Conservation (phyloP, 2,329 filamentous ascomycete species). For the Arthrobotrys sinensis region DNA sequence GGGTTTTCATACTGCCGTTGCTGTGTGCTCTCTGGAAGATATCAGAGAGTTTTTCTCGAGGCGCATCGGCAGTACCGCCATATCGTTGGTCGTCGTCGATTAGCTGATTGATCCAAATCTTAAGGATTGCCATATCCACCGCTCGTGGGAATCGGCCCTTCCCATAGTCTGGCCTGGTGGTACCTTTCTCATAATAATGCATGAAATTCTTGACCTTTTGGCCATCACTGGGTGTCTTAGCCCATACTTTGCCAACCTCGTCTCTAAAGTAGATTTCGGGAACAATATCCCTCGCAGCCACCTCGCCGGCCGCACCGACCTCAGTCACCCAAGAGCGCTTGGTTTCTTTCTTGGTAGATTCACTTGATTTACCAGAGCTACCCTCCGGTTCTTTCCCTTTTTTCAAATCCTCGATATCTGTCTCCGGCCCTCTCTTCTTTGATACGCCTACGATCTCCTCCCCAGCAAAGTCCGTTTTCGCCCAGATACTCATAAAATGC, state of each 20-base stretch:
- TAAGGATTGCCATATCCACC: not conserved
- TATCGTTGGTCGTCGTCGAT: not conserved
- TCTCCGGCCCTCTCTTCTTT: not conserved
- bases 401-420: not conserved
- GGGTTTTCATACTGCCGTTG: slow-evolving; percentile 4
- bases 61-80: not conserved
- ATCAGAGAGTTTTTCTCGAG: slow-evolving; percentile 1
- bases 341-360: not conserved
- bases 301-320: not conserved
- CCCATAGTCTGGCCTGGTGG: slow-evolving; percentile 19
- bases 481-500: slow-evolving; percentile 22
- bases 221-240: not conserved
- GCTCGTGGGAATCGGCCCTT: slow-evolving; percentile 8
- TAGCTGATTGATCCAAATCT: not conserved
- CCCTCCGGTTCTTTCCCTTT: not conserved
- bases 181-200: slow-evolving; percentile 14
- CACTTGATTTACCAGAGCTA: not conserved
- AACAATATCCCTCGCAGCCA: not conserved
- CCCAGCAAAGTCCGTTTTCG: not conserved
- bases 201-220: slow-evolving; percentile 15
- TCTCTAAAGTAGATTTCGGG: slow-evolving; percentile 7
- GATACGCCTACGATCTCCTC: not conserved
- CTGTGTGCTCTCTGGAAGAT: not conserved
- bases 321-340: not conserved
- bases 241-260: slow-evolving; percentile 10